Evolutionary conservation across 306 rosid genomes (phyloP).

Genomic region (Herpetospermum pedunculosum): DNA sequence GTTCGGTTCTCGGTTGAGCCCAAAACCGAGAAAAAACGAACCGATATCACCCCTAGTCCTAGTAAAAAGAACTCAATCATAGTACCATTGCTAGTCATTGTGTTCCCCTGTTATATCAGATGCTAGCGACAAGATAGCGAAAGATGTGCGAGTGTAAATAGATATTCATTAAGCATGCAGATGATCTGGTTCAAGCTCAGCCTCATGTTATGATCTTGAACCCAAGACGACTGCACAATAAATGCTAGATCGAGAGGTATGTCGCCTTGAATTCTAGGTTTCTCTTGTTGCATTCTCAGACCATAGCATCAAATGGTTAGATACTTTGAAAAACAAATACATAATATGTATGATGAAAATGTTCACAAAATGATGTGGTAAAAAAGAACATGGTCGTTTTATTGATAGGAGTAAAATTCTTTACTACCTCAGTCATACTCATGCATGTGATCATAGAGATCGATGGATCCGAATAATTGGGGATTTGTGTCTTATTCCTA

Average conservation of each 20-base stretch:
- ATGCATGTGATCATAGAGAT: not conserved
- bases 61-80: conserved; percentile 48
- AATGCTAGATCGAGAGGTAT: conserved; percentile 66
- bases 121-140: conserved; percentile 33
- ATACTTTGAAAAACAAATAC: not conserved
- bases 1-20: too few species aligned
- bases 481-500: too few species aligned
- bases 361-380: not conserved
- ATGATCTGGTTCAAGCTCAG: conserved; percentile 78
- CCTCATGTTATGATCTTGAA: conserved; percentile 76
- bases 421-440: not conserved
- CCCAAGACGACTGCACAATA: conserved; percentile 88
- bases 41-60: too few species aligned
- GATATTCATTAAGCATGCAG: conserved; percentile 66
- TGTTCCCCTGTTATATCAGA: conserved; percentile 30
- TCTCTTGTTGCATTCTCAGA: conserved; percentile 73
- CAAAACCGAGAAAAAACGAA: too few species aligned
- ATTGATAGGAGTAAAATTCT: not conserved
- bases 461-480: not conserved
- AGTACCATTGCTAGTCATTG: conserved; percentile 38
- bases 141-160: conserved; percentile 52
- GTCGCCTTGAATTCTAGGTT: conserved; percentile 69
- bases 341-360: not conserved
- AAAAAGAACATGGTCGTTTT: not conserved
- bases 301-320: conserved; percentile 12